Evolutionary conservation across 768 basidiomycete genomes (phyloP).

Genomic region (Lactarius sanguifluus): DNA sequence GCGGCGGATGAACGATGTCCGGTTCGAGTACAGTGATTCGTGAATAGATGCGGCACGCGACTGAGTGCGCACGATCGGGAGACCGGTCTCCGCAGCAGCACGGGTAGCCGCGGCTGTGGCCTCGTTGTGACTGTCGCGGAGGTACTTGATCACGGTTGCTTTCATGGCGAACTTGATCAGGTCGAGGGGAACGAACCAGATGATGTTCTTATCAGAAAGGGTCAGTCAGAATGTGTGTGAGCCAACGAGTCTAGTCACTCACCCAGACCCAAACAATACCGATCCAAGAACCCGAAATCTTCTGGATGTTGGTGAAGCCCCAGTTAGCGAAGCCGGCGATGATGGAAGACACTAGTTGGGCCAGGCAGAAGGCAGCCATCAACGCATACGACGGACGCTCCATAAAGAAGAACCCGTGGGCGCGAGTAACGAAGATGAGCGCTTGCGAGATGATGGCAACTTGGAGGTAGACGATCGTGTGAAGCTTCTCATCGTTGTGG

Average conservation of each 20-base stretch:
- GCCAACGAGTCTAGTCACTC: slow-evolving; percentile 33
- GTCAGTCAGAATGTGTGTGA: neutral
- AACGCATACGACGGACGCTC: slow-evolving; percentile 90
- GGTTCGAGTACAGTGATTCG: slow-evolving; percentile 93
- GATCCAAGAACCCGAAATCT: slow-evolving; percentile 91
- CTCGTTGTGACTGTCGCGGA: slow-evolving; percentile 63
- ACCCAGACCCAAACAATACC: slow-evolving; percentile 98
- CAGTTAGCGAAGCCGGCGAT: slow-evolving; percentile 92
- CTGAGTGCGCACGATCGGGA: slow-evolving; percentile 82
- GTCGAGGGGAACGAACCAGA: slow-evolving; percentile 96
- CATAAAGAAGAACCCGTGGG: slow-evolving; percentile 96
- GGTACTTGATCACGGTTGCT: slow-evolving; percentile 81
- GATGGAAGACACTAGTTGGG: slow-evolving; percentile 93
- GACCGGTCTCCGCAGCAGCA: slow-evolving; percentile 46
- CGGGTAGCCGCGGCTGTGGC: slow-evolving; percentile 37
- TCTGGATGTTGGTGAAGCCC: slow-evolving; percentile 85
- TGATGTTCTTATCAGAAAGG: slow-evolving; percentile 64
- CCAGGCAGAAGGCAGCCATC: slow-evolving; percentile 86
- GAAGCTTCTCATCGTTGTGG: slow-evolving; percentile 70
- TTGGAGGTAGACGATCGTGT: slow-evolving; percentile 92
- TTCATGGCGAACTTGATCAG: slow-evolving; percentile 97
- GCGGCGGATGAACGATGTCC: slow-evolving; percentile 89
- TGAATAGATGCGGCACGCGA: slow-evolving; percentile 89
- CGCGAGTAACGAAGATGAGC: slow-evolving; percentile 93
- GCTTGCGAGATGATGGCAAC: slow-evolving; percentile 99